Evolutionary conservation across 805 yeast genomes (phyloP).

Genomic region (Ogataea parapolymorpha): DNA sequence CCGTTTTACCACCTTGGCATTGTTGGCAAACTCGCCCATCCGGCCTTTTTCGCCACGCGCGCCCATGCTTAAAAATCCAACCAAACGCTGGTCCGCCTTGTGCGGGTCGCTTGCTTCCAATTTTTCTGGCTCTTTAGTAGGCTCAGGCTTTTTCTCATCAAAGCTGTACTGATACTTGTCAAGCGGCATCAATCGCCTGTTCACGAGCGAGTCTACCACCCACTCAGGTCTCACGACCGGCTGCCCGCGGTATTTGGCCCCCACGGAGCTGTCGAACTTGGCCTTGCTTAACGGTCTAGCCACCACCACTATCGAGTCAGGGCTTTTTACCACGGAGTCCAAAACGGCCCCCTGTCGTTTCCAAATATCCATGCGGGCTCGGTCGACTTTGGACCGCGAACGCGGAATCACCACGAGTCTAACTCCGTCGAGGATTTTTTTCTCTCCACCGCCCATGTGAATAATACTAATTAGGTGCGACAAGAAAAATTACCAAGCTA

Average conservation of each 20-base stretch:
- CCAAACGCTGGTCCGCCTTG: slow-evolving; percentile 1
- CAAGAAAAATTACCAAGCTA: not conserved
- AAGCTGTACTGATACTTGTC: slow-evolving; percentile 9
- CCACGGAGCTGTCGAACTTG: not conserved
- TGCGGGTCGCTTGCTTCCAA: not conserved
- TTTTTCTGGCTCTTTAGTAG: not conserved
- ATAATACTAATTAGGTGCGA: not conserved
- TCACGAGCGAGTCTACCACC: slow-evolving; percentile 14
- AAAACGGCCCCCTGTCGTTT: slow-evolving; percentile 27
- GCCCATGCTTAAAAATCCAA: slow-evolving; percentile 9
- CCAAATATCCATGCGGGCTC: slow-evolving; percentile 24
- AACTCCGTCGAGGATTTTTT: slow-evolving; percentile 14
- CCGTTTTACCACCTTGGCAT: slow-evolving; percentile 30
- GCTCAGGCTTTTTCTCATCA: not conserved
- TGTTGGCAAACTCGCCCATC: slow-evolving; percentile 14
- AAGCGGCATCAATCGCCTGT: slow-evolving; percentile 3
- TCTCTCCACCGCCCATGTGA: not conserved
- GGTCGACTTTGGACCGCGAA: slow-evolving; percentile 13
- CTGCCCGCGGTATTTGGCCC: not conserved
- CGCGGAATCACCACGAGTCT: slow-evolving; percentile 22
- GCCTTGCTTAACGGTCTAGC: slow-evolving; percentile 4
- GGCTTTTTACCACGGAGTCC: slow-evolving; percentile 3
- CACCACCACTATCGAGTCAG: slow-evolving; percentile 9
- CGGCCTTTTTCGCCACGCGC: not conserved
- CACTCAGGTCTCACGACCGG: slow-evolving; percentile 14